Base-by-base conservation (phyloP, 352 stramenopile species). In the Phytophthora tentaculata region DNA sequence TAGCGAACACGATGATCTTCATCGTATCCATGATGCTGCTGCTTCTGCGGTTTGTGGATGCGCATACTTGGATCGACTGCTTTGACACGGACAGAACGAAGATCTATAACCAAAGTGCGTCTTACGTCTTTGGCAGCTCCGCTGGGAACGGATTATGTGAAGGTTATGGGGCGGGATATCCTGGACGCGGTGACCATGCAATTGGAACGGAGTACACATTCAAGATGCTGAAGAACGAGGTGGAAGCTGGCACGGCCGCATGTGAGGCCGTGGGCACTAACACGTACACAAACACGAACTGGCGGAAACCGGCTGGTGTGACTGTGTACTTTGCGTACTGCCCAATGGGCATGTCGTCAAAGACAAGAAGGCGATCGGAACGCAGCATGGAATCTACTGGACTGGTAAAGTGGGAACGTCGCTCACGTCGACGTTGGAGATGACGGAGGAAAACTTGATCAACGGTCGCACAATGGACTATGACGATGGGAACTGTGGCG, bases 51-150 rank as follows among this genome's bases (percentile, higher is more conserved):
- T 43, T 43, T 43, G 35, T 43, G 35, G 35, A n/a, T n/a, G 79
- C 74, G 17, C 83, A 92, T 54, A 81, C 83, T 39, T 91, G 83
- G 80, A 82, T 88, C 57, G 78, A 86, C 58, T 83, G 78, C 35
- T 47, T 86, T 28, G 73, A 82, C 72, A 88, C 78, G 32, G 74
- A 79, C 55, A 69, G 77, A 29, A 74, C 70, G 12, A 89, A 88
- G 56, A 53, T 92, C 8, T 90, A 89, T 60, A 76, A 90, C 52
- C 67, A 87, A 43, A 89, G 80, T 56, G 73, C 65, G 14, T 74
- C 76, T n/a, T 92, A 91, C 68, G 91, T 92, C 47, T 92, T 80
- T 47, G 82, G 83, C n/a, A 82, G 84, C n/a, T 50, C 75, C 23
- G 77, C 76, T 32, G 80, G 79, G 43, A 86, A 92, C 50, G 81